Evolutionary conservation across 2,329 filamentous ascomycete genomes (phyloP).

Genomic region (Calonectria naviculata): DNA sequence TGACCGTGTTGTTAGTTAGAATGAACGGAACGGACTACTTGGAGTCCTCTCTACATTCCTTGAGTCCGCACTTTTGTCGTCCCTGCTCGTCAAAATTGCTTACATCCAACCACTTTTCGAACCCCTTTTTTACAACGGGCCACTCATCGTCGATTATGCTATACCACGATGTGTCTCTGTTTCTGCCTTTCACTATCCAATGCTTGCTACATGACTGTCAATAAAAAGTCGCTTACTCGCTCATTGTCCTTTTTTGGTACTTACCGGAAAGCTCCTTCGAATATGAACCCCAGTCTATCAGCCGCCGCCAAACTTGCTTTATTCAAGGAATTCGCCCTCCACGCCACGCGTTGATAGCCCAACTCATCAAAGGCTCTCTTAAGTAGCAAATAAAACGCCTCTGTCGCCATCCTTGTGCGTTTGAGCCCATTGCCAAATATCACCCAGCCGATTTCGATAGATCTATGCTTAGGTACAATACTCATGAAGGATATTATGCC

Average conservation of each 20-base stretch:
- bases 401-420: neutral
- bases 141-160: neutral
- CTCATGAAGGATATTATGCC: neutral
- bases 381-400: neutral
- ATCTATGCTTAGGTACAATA: neutral
- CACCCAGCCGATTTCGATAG: neutral
- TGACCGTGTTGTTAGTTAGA: too few species aligned
- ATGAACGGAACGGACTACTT: too few species aligned
- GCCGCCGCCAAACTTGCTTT: neutral
- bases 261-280: neutral
- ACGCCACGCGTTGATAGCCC: neutral
- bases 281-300: neutral
- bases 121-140: neutral
- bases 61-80: neutral
- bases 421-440: neutral
- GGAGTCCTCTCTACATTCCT: neutral
- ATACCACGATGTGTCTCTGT: neutral
- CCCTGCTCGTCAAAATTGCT: neutral
- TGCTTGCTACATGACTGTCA: neutral
- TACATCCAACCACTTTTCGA: neutral
- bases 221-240: too few species aligned
- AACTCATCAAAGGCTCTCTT: neutral
- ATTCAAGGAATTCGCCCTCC: neutral
- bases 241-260: neutral
- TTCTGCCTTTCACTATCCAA: neutral